Conservation (phyloP, 768 basidiomycete genomes). For the Termitomyces sp. region DNA sequence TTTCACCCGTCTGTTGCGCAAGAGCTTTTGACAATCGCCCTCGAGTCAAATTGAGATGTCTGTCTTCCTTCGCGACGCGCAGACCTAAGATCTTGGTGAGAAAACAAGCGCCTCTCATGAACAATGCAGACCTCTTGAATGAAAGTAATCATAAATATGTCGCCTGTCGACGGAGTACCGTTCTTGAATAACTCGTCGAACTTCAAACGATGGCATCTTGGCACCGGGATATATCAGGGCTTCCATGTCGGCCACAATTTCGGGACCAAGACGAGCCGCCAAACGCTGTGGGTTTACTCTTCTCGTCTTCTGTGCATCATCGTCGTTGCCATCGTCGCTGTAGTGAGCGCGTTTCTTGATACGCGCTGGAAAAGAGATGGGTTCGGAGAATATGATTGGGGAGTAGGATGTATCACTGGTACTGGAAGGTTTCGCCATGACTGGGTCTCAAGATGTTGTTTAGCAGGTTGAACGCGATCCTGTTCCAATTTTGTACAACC, state of each 20-base stretch:
- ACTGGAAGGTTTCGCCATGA: conserved; percentile 31
- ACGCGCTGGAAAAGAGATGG: neutral
- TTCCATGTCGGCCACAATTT: conserved; percentile 69
- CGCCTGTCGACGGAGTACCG: conserved; percentile 67
- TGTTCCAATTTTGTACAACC: conserved; percentile 6
- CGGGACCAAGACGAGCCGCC: conserved; percentile 61
- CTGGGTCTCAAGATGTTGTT: neutral
- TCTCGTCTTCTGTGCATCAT: conserved; percentile 41
- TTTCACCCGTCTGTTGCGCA: conserved; percentile 3
- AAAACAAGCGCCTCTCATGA: neutral
- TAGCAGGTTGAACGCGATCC: neutral
- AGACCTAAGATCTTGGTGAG: conserved; percentile 40
- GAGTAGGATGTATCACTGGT: conserved; percentile 12
- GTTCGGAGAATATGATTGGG: conserved; percentile 12
- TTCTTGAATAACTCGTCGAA: conserved; percentile 68
- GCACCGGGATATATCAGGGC: conserved; percentile 66
- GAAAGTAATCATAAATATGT: conserved; percentile 80
- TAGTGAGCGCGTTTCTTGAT: conserved; percentile 9
- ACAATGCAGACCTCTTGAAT: conserved; percentile 43
- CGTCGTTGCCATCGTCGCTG: conserved; percentile 10
- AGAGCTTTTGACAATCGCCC: conserved; percentile 32
- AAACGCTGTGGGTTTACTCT: conserved; percentile 68
- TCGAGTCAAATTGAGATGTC: conserved; percentile 49
- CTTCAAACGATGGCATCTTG: conserved; percentile 74
- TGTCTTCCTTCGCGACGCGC: conserved; percentile 64